Evolutionary conservation across 2,329 filamentous ascomycete genomes (phyloP).

Genomic region (Nemania serpens): DNA sequence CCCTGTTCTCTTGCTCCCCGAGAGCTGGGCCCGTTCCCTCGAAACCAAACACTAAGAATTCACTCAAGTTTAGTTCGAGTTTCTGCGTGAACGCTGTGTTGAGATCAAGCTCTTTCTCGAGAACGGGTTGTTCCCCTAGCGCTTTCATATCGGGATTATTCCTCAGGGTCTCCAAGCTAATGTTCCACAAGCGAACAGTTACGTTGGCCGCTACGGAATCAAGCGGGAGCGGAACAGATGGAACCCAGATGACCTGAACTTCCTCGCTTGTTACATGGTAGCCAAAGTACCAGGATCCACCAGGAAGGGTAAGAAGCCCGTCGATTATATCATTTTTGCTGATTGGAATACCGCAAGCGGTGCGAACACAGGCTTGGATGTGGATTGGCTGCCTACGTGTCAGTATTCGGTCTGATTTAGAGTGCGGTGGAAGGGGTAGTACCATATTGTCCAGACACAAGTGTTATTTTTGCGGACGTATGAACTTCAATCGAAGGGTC

Average conservation of each 20-base stretch:
- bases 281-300: background rate
- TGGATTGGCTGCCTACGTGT: background rate
- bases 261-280: background rate
- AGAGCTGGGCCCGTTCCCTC: too few species aligned
- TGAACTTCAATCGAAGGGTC: too few species aligned
- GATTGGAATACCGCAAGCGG: background rate
- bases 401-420: too few species aligned
- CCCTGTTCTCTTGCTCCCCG: too few species aligned
- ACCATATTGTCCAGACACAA: too few species aligned
- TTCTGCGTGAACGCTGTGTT: background rate
- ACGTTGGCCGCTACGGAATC: background rate
- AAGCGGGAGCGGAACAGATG: background rate
- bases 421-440: too few species aligned
- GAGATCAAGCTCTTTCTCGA: background rate
- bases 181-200: background rate
- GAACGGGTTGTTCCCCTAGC: background rate
- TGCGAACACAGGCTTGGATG: background rate
- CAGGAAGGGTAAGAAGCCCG: background rate
- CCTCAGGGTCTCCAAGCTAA: background rate
- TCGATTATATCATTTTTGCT: background rate
- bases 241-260: background rate
- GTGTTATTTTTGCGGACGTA: too few species aligned
- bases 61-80: background rate
- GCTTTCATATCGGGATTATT: background rate
- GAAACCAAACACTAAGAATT: background rate